Base-by-base conservation (phyloP, 768 basidiomycete genomes). In the Amanita pseudoporphyria region DNA sequence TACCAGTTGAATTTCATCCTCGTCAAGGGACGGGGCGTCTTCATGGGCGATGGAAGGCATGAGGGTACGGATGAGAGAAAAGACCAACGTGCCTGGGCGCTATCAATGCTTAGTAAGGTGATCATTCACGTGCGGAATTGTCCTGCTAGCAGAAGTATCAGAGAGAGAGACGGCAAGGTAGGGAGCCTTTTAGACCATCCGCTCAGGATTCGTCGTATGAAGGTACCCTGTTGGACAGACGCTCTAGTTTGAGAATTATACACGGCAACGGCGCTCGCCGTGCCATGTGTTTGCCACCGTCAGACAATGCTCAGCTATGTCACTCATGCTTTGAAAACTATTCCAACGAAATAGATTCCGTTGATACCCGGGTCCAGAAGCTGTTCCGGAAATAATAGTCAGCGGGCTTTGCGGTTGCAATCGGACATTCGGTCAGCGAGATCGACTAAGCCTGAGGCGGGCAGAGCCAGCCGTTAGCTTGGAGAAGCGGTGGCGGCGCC, bases 1-100 rank as follows among this genome's bases (percentile, higher is more conserved):
- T 68, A 74, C 73, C 73, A 74, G 59, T 60, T 73, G 72, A 26
- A 72, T 44, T 56, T 73, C 71, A 51, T 74, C 73, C 54, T 66
- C 60, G 53, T 73, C 69, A 22, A 63, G 45, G 30, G 58, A 51
- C n/a, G 54, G 44, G 21, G 49, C 45, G 9, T 65, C 64, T 38
- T 62, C 64, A 9, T 39, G 54, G 46, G 64, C 61, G 21, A 54
- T 53, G 18, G 65, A 63, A 22, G 47, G 31, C 47, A 48, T 48
- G 19, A 13, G 5, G 22, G 13, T n/a, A 19, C 9, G 28, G 21
- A 12, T 26, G 28, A 24, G 26, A 41, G n/a, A 37, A n/a, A 37
- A 6, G 18, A 6, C 36, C 36, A 37, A n/a, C n/a, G 18, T 37
- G 26, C 26, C 36, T n/a, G n/a, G 14, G 6, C 36, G n/a, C 1